These are phyloP conservation scores for Sporothrix brunneoviolacea DNA, from an alignment of 2,329 filamentous ascomycete species.

Conservation along the genomic window DNA sequence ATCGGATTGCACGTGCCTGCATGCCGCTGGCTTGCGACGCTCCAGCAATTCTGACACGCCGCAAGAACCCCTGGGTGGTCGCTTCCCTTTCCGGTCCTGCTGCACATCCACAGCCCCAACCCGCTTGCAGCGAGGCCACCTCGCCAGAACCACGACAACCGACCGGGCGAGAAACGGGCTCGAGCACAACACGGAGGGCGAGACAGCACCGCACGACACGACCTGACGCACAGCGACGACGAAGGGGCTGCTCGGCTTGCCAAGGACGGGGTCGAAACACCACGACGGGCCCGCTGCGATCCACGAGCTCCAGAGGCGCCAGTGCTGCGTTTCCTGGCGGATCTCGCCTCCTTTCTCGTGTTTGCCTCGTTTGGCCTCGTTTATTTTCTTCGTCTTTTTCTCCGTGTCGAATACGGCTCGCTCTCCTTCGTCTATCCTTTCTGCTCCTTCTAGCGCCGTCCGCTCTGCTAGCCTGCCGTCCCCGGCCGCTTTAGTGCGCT, in stretches of 20 bases:
- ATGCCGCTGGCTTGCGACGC: conserved; percentile 7
- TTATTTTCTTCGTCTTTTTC: not conserved
- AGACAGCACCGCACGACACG: not conserved
- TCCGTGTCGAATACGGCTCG: not conserved
- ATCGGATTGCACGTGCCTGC: conserved; percentile 8
- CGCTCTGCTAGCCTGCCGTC: not conserved
- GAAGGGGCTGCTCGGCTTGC: conserved; percentile 2
- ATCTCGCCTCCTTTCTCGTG: not conserved
- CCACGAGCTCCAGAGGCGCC: not conserved
- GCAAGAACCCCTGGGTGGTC: conserved; percentile 5
- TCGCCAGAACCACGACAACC: not conserved
- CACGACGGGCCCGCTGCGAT: not conserved
- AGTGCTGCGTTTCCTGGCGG: not conserved
- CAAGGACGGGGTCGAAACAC: conserved; percentile 10
- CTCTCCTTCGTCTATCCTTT: not conserved
- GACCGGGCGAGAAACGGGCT: not conserved
- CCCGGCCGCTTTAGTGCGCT: not conserved
- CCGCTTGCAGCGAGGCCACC: conserved; percentile 7
- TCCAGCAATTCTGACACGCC: conserved; percentile 5
- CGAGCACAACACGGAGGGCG: not conserved
- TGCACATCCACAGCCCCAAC: not conserved
- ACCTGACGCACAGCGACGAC: not conserved
- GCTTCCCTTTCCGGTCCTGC: conserved; percentile 2
- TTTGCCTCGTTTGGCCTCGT: not conserved
- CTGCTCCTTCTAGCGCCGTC: not conserved